Evolutionary conservation across 306 rosid genomes (phyloP).

Genomic region (Rosa persica): DNA sequence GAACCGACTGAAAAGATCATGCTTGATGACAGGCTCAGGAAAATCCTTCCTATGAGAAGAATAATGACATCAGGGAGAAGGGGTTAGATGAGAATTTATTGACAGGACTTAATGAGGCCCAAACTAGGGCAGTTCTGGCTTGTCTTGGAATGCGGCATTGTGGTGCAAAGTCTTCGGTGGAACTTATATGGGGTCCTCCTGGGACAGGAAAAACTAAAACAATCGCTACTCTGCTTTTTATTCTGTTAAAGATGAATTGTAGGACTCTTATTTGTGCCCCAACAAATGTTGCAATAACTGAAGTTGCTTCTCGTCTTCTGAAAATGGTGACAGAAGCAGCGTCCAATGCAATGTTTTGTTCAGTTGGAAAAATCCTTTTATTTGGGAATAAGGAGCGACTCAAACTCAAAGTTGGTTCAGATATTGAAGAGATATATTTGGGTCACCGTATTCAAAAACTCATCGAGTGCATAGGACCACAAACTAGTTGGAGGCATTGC

Average conservation of each 20-base stretch:
- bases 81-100: neutral
- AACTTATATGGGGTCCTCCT: slow-evolving; percentile 87
- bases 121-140: slow-evolving; percentile 43
- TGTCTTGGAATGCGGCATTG: slow-evolving; percentile 39
- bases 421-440: slow-evolving; percentile 53
- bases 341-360: slow-evolving; percentile 30
- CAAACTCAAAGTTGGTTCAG: slow-evolving; percentile 50
- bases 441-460: slow-evolving; percentile 54
- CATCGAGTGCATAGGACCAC: slow-evolving; percentile 35
- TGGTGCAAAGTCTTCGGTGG: slow-evolving; percentile 36
- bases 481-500: slow-evolving; percentile 50
- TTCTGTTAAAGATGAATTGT: slow-evolving; percentile 35
- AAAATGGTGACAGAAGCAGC: too few species aligned
- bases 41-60: slow-evolving; percentile 5
- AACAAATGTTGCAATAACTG: slow-evolving; percentile 67
- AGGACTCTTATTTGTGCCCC: slow-evolving; percentile 68
- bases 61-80: slow-evolving; percentile 1
- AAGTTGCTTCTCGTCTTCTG: slow-evolving; percentile 45
- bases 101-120: slow-evolving; percentile 51
- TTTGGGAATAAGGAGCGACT: slow-evolving; percentile 60
- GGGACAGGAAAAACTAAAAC: slow-evolving; percentile 82
- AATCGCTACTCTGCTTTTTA: slow-evolving; percentile 40
- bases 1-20: neutral
- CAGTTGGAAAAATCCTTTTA: slow-evolving; percentile 54
- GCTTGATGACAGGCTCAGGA: slow-evolving; percentile 39